A percentile compares a stretch with the other conserved stretches of the same genome.
These are phyloP conservation scores for Sugiyamaella grinbergsii DNA, from an alignment of 1,139 yeast genomes.

Conservation along the genomic window DNA sequence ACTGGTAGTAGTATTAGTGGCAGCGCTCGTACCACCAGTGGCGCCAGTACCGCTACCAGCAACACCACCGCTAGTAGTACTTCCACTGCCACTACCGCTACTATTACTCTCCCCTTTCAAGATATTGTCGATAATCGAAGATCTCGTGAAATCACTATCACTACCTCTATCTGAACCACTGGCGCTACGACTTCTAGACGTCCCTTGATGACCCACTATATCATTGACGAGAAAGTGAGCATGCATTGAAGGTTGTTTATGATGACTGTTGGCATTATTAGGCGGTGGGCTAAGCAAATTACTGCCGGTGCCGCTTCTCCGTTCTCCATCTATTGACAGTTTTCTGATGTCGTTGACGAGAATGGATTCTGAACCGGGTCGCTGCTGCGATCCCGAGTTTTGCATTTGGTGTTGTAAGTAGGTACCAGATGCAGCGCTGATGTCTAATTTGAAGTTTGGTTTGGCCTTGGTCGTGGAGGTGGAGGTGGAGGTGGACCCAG, in stretches of 20 bases:
- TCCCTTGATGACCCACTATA: constrained; percentile 56
- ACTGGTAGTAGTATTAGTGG: not conserved
- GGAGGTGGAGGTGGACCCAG: not conserved
- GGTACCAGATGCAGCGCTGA: constrained; percentile 17
- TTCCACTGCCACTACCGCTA: constrained; percentile 5
- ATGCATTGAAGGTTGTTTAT: constrained; percentile 65
- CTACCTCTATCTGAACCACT: constrained; percentile 40
- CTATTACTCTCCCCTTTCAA: constrained; percentile 10
- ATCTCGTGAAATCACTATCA: constrained; percentile 17
- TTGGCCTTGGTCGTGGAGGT: constrained; percentile 1
- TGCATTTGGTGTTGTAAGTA: constrained; percentile 16
- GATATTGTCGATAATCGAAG: constrained; percentile 14
- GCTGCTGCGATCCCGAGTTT: constrained; percentile 1
- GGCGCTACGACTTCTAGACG: constrained; percentile 46
- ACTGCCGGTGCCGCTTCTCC: not conserved
- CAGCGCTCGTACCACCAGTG: not conserved
- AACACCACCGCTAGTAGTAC: constrained; percentile 1
- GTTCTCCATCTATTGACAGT: constrained; percentile 14
- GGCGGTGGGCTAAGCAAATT: constrained; percentile 1
- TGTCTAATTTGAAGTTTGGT: constrained; percentile 21
- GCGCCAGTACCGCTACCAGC: constrained; percentile 3
- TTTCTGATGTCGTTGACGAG: constrained; percentile 23
- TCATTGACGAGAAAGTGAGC: constrained; percentile 83
- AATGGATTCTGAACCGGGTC: constrained; percentile 24
- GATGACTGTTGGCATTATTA: constrained; percentile 56